Evolutionary conservation across 768 basidiomycete genomes (phyloP).

Genomic region (Termitomyces heimii): DNA sequence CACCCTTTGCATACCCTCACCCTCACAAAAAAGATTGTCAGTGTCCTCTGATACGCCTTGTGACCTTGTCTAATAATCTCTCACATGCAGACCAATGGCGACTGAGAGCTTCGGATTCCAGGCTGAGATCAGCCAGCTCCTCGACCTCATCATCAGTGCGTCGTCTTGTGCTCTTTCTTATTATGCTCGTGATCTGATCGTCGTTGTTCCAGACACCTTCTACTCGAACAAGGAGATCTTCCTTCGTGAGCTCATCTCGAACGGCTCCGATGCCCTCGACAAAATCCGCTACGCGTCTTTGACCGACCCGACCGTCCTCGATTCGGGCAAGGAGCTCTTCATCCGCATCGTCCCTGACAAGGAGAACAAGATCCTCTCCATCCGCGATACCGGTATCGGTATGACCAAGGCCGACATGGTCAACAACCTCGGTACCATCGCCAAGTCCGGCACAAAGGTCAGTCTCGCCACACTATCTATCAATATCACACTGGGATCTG

Average conservation of each 20-base stretch:
- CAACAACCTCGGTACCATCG: conserved; percentile 97
- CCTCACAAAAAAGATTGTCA: conserved; percentile 12
- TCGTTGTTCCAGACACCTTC: conserved; percentile 75
- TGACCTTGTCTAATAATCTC: conserved; percentile 3
- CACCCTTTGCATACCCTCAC: conserved; percentile 14
- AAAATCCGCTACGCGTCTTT: conserved; percentile 97
- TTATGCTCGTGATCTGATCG: conserved; percentile 6
- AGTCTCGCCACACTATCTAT: conserved; percentile 7
- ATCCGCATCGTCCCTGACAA: conserved; percentile 95
- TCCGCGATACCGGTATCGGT: conserved; percentile 96
- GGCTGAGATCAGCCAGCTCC: conserved; percentile 97
- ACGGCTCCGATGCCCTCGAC: conserved; percentile 96
- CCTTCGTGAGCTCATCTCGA: conserved; percentile 97
- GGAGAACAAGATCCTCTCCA: conserved; percentile 85
- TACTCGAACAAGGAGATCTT: conserved; percentile 99
- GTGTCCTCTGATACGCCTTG: conserved; percentile 1
- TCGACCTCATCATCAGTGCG: conserved; percentile 98
- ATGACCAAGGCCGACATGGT: conserved; percentile 99
- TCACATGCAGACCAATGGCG: conserved; percentile 44
- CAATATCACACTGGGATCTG: background rate
- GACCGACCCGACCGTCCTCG: conserved; percentile 88
- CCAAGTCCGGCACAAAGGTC: conserved; percentile 92
- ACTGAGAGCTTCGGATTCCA: conserved; percentile 93
- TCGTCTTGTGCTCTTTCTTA: conserved; percentile 10
- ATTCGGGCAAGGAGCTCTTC: conserved; percentile 86